phyloP scores from a whole-genome alignment of 2,329 filamentous ascomycete genomes.

The Cladosporium sp. region DNA sequence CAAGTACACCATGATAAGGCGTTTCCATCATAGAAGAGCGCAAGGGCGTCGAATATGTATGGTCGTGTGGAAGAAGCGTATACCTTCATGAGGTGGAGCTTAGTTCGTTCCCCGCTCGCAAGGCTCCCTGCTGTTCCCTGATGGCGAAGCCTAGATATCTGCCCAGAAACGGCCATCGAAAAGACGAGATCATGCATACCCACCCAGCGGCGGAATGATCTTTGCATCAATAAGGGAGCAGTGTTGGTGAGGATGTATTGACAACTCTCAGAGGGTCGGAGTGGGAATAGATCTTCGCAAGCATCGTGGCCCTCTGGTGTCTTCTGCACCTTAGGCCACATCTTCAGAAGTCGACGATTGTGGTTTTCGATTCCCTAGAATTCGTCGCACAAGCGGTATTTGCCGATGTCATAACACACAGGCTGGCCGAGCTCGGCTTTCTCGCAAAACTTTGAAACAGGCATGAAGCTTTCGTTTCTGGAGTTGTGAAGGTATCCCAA shows the following conservation, averaged over 20 bases:
- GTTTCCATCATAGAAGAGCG: no score
- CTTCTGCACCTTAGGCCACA: conserved; percentile 14
- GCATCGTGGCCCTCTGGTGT: conserved; percentile 8
- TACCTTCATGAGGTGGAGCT: no score
- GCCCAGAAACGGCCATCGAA: no score
- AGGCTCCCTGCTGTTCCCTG: no score
- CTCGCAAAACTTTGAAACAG: neutral
- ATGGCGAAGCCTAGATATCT: no score
- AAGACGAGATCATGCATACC: neutral
- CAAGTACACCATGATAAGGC: no score
- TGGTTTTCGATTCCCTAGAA: conserved; percentile 2
- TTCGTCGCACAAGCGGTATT: conserved; percentile 5
- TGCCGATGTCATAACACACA: neutral
- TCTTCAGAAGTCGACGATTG: conserved; percentile 9
- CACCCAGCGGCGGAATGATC: conserved; percentile 2
- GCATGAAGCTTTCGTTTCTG: neutral
- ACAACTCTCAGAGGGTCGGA: no score
- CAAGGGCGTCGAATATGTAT: no score
- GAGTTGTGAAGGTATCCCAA: neutral
- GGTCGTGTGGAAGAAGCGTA: no score
- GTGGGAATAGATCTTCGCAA: neutral
- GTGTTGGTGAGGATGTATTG: no score
- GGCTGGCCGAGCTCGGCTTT: neutral
- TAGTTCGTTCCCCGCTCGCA: no score
- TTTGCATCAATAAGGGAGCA: no score